phyloP scores from a whole-genome alignment of 2,329 filamentous ascomycete species.

The Cladosporium oxysporum region DNA sequence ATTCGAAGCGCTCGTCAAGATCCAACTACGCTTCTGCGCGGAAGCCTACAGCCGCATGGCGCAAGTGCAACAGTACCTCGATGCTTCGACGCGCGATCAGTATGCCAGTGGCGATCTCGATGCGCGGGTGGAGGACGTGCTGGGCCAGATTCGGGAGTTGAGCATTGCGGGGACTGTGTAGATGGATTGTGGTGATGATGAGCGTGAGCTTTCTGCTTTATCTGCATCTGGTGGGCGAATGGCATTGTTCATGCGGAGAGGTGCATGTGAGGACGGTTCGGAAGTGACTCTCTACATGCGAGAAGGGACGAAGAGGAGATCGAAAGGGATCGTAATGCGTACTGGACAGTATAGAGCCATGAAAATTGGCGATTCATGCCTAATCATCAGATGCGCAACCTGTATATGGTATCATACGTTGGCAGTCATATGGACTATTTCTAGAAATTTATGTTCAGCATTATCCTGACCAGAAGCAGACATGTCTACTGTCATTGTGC shows the following conservation, averaged over 20 bases:
- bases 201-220: neutral
- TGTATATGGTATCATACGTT: too few relatives aligned
- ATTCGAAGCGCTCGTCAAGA: conserved; percentile 98
- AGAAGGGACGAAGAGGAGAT: neutral
- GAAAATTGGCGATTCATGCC: neutral
- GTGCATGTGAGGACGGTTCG: too few relatives aligned
- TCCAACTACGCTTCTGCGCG: conserved; percentile 94
- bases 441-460: too few relatives aligned
- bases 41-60: conserved; percentile 98
- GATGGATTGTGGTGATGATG: neutral
- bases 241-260: neutral
- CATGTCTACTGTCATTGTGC: too few relatives aligned
- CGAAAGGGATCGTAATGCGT: neutral
- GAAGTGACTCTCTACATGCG: too few relatives aligned
- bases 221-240: neutral
- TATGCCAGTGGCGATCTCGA: conserved; percentile 94
- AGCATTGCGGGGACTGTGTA: conserved; percentile 80
- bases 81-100: conserved; percentile 91
- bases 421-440: too few relatives aligned
- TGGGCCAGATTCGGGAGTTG: conserved; percentile 95
- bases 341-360: neutral
- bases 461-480: too few relatives aligned
- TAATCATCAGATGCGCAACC: neutral
- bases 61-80: conserved; percentile 89
- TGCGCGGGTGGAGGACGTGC: conserved; percentile 85